These are phyloP conservation scores for Zarea fungicola DNA, from an alignment of 2,329 filamentous ascomycete species.

Conservation along the genomic window DNA sequence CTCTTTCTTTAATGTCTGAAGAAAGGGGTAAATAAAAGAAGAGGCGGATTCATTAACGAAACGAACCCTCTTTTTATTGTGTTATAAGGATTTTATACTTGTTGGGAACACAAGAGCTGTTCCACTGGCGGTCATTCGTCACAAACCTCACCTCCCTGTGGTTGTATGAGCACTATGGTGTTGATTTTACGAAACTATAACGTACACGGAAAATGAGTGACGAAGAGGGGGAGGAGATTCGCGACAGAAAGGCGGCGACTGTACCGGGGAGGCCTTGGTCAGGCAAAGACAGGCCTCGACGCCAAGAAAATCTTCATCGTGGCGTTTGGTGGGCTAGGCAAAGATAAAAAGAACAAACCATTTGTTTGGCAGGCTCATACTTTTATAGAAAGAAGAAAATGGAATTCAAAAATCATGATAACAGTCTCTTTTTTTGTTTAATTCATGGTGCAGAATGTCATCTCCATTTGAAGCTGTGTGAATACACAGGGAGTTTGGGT, in stretches of 20 bases:
- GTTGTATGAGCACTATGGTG: neutral
- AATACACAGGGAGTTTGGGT: neutral
- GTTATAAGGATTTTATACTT: constrained; percentile 3
- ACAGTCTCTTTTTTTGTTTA: constrained; percentile 19
- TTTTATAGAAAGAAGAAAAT: neutral
- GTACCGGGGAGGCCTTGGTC: neutral
- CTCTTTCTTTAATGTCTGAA: neutral
- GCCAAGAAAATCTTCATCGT: constrained; percentile 2
- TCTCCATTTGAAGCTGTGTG: neutral
- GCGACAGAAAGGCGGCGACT: neutral
- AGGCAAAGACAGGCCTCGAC: neutral
- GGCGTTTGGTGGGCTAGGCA: constrained; percentile 9
- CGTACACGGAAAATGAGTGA: neutral
- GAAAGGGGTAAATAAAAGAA: constrained; percentile 14
- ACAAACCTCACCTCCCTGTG: neutral
- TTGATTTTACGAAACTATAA: neutral
- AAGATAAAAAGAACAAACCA: neutral
- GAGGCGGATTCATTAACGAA: constrained; percentile 1
- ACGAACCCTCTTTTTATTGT: constrained; percentile 1
- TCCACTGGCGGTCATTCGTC: neutral
- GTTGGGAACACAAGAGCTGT: neutral
- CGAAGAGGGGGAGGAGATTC: neutral
- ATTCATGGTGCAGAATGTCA: neutral
- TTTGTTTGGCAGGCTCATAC: constrained; percentile 3
- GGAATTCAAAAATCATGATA: constrained; percentile 26